Evolutionary conservation across 2,329 filamentous ascomycete species (phyloP).

Genomic region (Amauroascus niger): DNA sequence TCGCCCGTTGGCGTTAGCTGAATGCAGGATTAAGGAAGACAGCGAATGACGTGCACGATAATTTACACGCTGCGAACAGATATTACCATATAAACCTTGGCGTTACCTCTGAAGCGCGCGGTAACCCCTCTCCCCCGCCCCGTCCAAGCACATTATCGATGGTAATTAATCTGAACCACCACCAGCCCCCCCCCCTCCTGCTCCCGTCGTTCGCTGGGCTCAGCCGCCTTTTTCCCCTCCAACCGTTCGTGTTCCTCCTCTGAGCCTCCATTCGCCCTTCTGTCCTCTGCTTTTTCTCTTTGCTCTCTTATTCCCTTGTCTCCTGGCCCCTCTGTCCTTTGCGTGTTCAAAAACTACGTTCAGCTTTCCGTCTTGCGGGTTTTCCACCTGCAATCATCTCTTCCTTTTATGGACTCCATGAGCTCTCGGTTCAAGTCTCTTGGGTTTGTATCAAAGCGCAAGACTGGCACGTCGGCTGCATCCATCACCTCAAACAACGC

Average conservation of each 20-base stretch:
- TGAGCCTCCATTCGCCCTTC: conserved; percentile 10
- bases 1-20: not conserved
- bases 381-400: conserved; percentile 7
- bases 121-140: not conserved
- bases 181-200: not conserved
- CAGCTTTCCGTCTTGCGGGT: conserved; percentile 19
- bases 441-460: conserved; percentile 41
- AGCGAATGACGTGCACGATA: not conserved
- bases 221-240: conserved; percentile 5
- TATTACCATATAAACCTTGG: not conserved
- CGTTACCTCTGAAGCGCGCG: not conserved
- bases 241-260: conserved; percentile 5
- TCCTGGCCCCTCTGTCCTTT: conserved; percentile 15
- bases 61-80: not conserved
- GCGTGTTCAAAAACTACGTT: conserved; percentile 10
- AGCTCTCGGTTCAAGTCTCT: conserved; percentile 44
- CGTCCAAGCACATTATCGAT: not conserved
- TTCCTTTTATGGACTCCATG: conserved; percentile 40
- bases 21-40: too few relatives aligned
- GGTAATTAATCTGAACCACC: not conserved
- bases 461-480: conserved; percentile 38
- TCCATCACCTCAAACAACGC: conserved; percentile 24
- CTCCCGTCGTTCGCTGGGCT: not conserved
- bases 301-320: conserved; percentile 9
- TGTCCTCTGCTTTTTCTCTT: conserved; percentile 8